Base-by-base conservation (phyloP, 208 protist species). In the Acanthamoeba sp. region DNA sequence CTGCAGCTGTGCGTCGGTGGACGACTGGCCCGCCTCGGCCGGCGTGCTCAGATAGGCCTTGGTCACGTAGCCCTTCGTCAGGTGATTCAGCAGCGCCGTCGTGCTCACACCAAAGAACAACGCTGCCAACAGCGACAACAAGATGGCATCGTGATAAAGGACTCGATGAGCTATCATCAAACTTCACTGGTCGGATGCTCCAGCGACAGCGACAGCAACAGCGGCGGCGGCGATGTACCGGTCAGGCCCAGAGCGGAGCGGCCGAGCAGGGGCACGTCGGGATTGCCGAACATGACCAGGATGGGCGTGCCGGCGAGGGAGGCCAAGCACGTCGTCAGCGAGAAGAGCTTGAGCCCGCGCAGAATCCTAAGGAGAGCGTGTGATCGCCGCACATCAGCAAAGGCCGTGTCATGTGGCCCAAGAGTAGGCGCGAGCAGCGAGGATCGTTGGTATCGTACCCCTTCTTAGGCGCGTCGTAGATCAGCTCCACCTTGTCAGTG, bases 101-200 rank as follows among this genome's bases (percentile, higher is more conserved):
- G 76, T 85, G 76, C 45, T 85, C 76, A 57, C 48, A 38, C 76
- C 76, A 57, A 85, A 85, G 76, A 85, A 85, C 45, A 85, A 38
- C 4, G 76, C 76, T 85, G 48, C 40, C 14, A 52, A 40, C 36
- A 6, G 5, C 10, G 1, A 36, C 1, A 20, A 14, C 7, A 62
- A 4, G 16, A 4, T n/a, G 14, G 1, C 55, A 62, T n/a, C 16
- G 55, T 27, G 6, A 20, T n/a, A 62, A 14, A 62, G 20, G 14
- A 59, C 55, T 4, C 55, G 22, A n/a, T n/a, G n/a, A n/a, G n/a
- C n/a, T n/a, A n/a, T n/a, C n/a, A n/a, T n/a, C n/a, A n/a, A n/a
- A n/a, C n/a, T n/a, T n/a, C n/a, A n/a, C n/a, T n/a, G n/a, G n/a
- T n/a, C n/a, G n/a, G n/a, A n/a, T n/a, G n/a, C n/a, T n/a, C n/a